Evolutionary conservation across 805 yeast species (phyloP).

Genomic region (Metschnikowia kunwiensis): DNA sequence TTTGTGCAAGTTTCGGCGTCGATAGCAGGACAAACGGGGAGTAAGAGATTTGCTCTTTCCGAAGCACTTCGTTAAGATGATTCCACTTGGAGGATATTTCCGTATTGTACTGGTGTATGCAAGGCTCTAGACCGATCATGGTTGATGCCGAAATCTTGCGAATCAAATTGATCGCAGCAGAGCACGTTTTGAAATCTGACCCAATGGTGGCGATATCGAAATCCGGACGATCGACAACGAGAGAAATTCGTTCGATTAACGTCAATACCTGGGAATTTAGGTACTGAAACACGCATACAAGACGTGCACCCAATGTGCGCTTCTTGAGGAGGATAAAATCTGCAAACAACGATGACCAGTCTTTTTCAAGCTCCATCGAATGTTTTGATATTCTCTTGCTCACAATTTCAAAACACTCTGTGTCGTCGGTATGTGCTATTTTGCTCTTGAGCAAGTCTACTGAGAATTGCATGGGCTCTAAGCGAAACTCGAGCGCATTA

Average conservation of each 20-base stretch:
- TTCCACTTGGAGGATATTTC: constrained; percentile 14
- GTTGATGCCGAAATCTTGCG: constrained; percentile 24
- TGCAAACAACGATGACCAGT: constrained; percentile 10
- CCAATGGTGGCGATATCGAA: constrained; percentile 29
- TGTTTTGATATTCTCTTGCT: not conserved
- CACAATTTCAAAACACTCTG: constrained; percentile 3
- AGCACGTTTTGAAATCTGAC: constrained; percentile 35
- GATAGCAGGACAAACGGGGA: not conserved
- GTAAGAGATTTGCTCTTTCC: not conserved
- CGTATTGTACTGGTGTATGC: constrained; percentile 8
- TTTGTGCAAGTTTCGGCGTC: not conserved
- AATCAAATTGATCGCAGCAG: constrained; percentile 36
- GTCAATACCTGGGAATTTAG: constrained; percentile 10
- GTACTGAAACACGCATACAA: constrained; percentile 8
- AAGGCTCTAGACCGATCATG: constrained; percentile 3
- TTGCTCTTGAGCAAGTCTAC: constrained; percentile 11
- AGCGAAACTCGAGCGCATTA: constrained; percentile 4
- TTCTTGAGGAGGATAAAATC: constrained; percentile 9
- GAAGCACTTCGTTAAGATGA: constrained; percentile 6
- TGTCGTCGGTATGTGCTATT: constrained; percentile 7
- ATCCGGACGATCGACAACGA: constrained; percentile 13
- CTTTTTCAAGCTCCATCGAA: constrained; percentile 3
- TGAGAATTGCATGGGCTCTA: constrained; percentile 11
- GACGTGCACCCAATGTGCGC: constrained; percentile 10
- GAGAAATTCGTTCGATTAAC: constrained; percentile 5